phyloP scores from a whole-genome alignment of 495 filamentous ascomycete species.

The Xanthoparmelia taractica region DNA sequence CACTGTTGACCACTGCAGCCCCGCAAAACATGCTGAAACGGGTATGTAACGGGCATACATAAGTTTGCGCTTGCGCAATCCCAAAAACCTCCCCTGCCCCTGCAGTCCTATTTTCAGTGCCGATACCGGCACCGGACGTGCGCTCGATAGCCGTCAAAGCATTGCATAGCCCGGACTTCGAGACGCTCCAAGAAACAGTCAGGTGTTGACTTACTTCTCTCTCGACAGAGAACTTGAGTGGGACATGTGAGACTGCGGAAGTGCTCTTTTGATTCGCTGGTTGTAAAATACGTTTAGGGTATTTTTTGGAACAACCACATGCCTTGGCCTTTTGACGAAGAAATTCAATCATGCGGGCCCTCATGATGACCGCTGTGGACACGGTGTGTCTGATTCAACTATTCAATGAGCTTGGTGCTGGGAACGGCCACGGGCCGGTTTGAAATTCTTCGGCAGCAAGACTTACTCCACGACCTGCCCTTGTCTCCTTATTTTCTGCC shows the following conservation, averaged over 20 bases:
- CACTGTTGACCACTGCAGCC: neutral
- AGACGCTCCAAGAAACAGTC: neutral
- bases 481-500: neutral
- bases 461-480: neutral
- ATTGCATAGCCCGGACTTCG: neutral
- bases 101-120: neutral
- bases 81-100: neutral
- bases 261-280: neutral
- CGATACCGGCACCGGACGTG: neutral
- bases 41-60: constrained; percentile 5
- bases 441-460: neutral
- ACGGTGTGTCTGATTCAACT: neutral
- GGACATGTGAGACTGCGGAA: neutral
- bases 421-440: neutral
- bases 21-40: neutral
- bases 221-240: no score
- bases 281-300: neutral
- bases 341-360: neutral
- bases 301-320: neutral
- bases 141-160: neutral
- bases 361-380: neutral
- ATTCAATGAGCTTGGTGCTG: neutral
- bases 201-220: neutral
- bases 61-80: constrained; percentile 1
- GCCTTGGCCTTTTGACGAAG: neutral